A percentile compares a stretch with the other conserved stretches of the same genome.
phyloP scores from a whole-genome alignment of 805 yeast species.

The Candida sonorensis region DNA sequence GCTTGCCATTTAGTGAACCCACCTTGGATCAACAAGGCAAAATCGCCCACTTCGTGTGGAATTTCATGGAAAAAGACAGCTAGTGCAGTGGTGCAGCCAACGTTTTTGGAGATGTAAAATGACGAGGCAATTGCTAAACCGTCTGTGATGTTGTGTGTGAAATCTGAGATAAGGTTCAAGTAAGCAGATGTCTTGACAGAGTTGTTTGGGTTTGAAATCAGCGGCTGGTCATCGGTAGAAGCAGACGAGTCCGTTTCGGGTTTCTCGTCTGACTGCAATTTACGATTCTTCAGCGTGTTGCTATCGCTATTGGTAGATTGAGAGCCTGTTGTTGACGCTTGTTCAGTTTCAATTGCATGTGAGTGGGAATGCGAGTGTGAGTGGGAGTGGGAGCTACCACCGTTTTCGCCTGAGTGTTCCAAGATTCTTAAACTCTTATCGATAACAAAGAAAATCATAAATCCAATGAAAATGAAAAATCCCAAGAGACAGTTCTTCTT shows the following conservation, averaged over 20 bases:
- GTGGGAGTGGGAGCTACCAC: constrained; percentile 42
- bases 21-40: constrained; percentile 61
- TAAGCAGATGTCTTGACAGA: constrained; percentile 48
- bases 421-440: constrained; percentile 55
- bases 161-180: constrained; percentile 62
- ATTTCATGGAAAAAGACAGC: constrained; percentile 73
- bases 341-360: too few relatives aligned
- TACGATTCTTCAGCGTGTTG: constrained; percentile 12
- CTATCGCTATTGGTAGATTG: too few relatives aligned
- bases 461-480: constrained; percentile 52
- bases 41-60: constrained; percentile 80
- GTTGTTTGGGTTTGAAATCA: constrained; percentile 29
- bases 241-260: too few relatives aligned
- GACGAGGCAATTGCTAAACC: constrained; percentile 71
- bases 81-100: constrained; percentile 63
- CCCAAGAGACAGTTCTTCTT: constrained; percentile 44
- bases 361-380: constrained; percentile 27
- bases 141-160: constrained; percentile 70
- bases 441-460: constrained; percentile 50
- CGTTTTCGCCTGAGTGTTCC: constrained; percentile 28
- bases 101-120: constrained; percentile 50
- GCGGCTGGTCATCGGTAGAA: constrained; percentile 23
- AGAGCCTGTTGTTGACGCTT: too few relatives aligned
- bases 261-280: too few relatives aligned
- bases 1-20: constrained; percentile 65